Conservation (phyloP, 176 grass and related monocot species). For the Saccharum spontaneum region DNA sequence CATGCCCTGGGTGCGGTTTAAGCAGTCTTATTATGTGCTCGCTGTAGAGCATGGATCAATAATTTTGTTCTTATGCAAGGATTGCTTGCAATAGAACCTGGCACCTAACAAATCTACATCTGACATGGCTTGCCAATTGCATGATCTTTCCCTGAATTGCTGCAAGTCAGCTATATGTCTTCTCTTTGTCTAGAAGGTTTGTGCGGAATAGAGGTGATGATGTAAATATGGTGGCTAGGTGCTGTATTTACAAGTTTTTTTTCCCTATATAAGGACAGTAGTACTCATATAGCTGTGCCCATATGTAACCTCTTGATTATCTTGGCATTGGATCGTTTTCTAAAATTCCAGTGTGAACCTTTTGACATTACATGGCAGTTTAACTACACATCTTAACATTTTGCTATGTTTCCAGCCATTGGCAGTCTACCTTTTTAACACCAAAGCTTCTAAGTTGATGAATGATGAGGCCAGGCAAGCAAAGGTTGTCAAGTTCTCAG, state of each 20-base stretch:
- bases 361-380: constrained; percentile 4
- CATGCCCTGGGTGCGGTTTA: constrained; percentile 3
- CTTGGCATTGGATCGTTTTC: not conserved
- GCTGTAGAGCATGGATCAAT: not conserved
- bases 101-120: constrained; percentile 10
- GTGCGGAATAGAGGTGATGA: not conserved
- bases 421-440: constrained; percentile 62
- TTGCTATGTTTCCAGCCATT: constrained; percentile 61
- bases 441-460: constrained; percentile 51
- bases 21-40: not conserved
- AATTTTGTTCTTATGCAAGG: not conserved
- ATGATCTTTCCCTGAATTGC: not conserved
- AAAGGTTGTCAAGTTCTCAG: constrained; percentile 89
- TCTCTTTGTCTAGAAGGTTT: not conserved
- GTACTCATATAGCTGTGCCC: not conserved
- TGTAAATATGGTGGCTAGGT: not conserved
- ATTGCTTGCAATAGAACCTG: not conserved
- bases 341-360: not conserved
- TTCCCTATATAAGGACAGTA: not conserved
- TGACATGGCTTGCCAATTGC: constrained; percentile 3
- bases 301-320: not conserved
- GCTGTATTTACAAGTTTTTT: not conserved
- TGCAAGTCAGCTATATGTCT: not conserved
- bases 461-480: constrained; percentile 58
- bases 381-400: constrained; percentile 4